phyloP scores from a whole-genome alignment of 176 grass and related monocot species.

The Hyparrhenia diplandra region DNA sequence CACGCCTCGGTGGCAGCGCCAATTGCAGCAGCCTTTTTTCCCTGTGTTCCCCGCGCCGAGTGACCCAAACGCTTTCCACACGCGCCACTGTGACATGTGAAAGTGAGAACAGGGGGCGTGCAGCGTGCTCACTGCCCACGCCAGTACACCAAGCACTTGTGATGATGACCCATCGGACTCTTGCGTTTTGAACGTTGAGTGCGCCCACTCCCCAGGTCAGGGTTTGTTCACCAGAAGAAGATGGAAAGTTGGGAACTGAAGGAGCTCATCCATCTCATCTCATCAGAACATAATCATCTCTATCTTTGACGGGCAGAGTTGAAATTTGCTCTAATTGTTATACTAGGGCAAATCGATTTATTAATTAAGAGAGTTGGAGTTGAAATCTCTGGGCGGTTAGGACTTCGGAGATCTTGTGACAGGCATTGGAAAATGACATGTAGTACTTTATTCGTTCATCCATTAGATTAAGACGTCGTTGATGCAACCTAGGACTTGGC shows the following conservation, averaged over 20 bases:
- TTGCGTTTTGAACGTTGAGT: neutral
- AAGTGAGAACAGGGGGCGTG: neutral
- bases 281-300: neutral
- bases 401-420: neutral
- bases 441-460: neutral
- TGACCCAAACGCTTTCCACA: slow-evolving; percentile 31
- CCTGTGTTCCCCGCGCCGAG: no score
- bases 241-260: no score
- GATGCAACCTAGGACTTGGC: slow-evolving; percentile 13
- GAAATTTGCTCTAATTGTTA: neutral
- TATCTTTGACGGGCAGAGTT: neutral
- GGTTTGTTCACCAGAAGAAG: no score
- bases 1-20: slow-evolving; percentile 35
- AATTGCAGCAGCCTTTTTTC: slow-evolving; percentile 37
- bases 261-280: no score
- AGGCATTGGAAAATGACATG: neutral
- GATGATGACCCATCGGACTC: neutral
- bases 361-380: neutral
- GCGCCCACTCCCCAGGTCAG: neutral
- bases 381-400: neutral
- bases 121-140: neutral
- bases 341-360: neutral
- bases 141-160: neutral
- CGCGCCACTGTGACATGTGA: neutral
- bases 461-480: slow-evolving; percentile 15